These are phyloP conservation scores for Elsinoe arachidis DNA, from an alignment of 2,329 filamentous ascomycete species.

Conservation along the genomic window DNA sequence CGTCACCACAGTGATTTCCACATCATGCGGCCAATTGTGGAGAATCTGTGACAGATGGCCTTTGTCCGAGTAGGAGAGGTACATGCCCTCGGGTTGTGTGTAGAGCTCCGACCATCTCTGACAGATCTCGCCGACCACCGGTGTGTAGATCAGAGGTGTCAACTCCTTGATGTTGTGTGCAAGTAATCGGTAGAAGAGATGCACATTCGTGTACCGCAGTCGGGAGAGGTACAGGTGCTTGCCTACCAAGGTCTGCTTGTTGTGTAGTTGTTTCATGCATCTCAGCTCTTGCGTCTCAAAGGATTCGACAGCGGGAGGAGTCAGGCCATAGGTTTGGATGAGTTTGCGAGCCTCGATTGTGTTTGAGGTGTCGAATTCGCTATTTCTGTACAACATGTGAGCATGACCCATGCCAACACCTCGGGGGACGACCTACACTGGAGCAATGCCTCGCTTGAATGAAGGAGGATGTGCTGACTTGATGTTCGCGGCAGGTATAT, in stretches of 20 bases:
- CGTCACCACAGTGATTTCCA: slow-evolving; percentile 94
- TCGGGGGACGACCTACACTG: neutral
- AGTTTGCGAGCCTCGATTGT: slow-evolving; percentile 41
- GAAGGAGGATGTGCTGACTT: neutral
- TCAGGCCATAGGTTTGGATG: slow-evolving; percentile 45
- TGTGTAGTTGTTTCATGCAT: slow-evolving; percentile 64
- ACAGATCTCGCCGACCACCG: slow-evolving; percentile 91
- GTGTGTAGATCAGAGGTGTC: slow-evolving; percentile 79
- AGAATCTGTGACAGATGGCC: slow-evolving; percentile 84
- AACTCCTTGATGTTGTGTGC: slow-evolving; percentile 68
- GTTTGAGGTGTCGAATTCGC: slow-evolving; percentile 44
- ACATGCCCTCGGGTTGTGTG: slow-evolving; percentile 87
- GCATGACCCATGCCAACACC: neutral
- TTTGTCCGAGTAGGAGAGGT: slow-evolving; percentile 90
- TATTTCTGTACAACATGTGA: slow-evolving; percentile 25
- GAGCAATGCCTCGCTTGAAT: neutral
- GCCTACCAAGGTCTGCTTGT: slow-evolving; percentile 62
- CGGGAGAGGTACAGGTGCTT: slow-evolving; percentile 75
- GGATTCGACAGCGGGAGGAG: slow-evolving; percentile 42
- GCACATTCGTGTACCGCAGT: slow-evolving; percentile 65
- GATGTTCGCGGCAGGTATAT: slow-evolving; percentile 2
- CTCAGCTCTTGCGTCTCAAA: slow-evolving; percentile 42
- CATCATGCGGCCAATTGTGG: slow-evolving; percentile 86
- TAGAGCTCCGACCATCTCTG: slow-evolving; percentile 93
- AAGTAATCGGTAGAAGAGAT: slow-evolving; percentile 75